Conservation (phyloP, 1,284 basidiomycete species). For the Tylopilus sp. region DNA sequence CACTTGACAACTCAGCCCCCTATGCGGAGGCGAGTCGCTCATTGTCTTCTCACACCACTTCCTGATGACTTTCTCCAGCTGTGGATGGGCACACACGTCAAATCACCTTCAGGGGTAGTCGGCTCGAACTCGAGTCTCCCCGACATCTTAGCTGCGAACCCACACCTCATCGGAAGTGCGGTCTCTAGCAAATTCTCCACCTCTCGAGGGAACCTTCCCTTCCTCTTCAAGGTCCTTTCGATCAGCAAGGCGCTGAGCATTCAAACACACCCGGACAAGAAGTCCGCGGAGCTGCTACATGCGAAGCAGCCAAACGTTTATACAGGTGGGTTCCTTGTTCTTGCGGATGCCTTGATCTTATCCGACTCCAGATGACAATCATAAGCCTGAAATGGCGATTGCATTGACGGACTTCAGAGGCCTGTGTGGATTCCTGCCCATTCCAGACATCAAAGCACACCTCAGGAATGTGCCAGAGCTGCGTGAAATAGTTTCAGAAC, state of each 20-base stretch:
- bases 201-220: conserved; percentile 75
- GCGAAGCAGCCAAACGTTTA: conserved; percentile 78
- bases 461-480: conserved; percentile 79
- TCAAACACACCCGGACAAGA: conserved; percentile 96
- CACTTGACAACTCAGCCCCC: conserved; percentile 42
- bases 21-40: conserved; percentile 52
- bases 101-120: conserved; percentile 71
- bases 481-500: conserved; percentile 60
- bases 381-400: conserved; percentile 98
- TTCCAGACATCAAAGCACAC: conserved; percentile 65
- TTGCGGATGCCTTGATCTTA: conserved; percentile 7
- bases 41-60: neutral
- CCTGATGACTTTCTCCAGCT: conserved; percentile 48
- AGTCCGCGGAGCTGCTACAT: conserved; percentile 77
- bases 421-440: conserved; percentile 88
- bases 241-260: conserved; percentile 95
- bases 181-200: conserved; percentile 63
- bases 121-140: conserved; percentile 49
- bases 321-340: conserved; percentile 59
- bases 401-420: conserved; percentile 90
- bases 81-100: conserved; percentile 99
- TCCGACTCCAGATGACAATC: conserved; percentile 65
- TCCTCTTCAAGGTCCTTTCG: conserved; percentile 91
- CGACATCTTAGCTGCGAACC: conserved; percentile 60
- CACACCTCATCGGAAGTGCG: conserved; percentile 64